phyloP scores from a whole-genome alignment of 2,329 filamentous ascomycete species.

The Tolypocladium paradoxum region DNA sequence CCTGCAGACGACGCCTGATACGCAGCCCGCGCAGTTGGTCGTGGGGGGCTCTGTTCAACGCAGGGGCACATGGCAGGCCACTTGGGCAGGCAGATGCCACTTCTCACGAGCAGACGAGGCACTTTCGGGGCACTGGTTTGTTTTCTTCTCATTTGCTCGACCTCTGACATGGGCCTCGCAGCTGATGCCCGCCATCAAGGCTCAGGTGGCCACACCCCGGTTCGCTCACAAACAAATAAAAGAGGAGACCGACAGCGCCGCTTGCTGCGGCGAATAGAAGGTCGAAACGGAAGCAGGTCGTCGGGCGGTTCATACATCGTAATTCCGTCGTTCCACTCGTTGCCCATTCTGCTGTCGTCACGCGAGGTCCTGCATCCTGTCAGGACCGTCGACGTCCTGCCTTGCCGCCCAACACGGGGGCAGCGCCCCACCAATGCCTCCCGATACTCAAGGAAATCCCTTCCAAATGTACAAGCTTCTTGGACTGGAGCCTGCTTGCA shows the following conservation, averaged over 20 bases:
- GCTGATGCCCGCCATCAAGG: background rate
- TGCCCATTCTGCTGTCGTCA: background rate
- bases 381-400: background rate
- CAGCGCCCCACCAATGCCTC: background rate
- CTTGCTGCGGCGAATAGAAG: background rate
- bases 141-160: background rate
- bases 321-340: background rate
- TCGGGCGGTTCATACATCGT: constrained; percentile 1
- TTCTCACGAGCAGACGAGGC: background rate
- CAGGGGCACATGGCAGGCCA: background rate
- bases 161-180: background rate
- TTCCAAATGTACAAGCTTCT: constrained; percentile 2
- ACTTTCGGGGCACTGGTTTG: background rate
- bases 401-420: background rate
- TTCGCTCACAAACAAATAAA: background rate
- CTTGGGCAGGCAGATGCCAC: background rate
- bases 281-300: background rate
- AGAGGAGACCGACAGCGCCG: background rate
- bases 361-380: background rate
- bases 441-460: background rate
- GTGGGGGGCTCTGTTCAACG: too few relatives aligned
- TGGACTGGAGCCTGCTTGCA: constrained; percentile 1
- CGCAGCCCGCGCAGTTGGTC: background rate
- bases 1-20: background rate
- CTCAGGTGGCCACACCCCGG: background rate